Evolutionary conservation across 331 rosid genomes (phyloP).

Genomic region (Quercus tomentella): DNA sequence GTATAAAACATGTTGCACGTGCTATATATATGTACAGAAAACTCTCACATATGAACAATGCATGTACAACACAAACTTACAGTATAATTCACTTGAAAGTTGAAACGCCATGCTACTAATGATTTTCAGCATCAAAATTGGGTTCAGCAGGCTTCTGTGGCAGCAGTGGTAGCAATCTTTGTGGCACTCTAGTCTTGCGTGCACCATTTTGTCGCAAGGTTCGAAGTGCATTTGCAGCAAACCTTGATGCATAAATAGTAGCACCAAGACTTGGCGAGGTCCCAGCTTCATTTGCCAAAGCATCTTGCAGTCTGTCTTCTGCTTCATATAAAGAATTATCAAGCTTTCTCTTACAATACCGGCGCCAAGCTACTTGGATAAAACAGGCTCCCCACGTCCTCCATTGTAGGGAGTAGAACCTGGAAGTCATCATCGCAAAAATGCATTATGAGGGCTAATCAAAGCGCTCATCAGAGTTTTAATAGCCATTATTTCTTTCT

Average conservation of each 20-base stretch:
- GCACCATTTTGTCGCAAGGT: constrained; percentile 23
- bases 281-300: constrained; percentile 35
- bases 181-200: constrained; percentile 17
- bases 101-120: constrained; percentile 1
- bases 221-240: constrained; percentile 55
- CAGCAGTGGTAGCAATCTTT: constrained; percentile 36
- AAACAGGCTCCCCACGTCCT: constrained; percentile 43
- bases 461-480: no score
- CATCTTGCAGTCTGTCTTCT: constrained; percentile 42
- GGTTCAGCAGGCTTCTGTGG: constrained; percentile 74
- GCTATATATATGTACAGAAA: not conserved
- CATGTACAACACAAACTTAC: not conserved
- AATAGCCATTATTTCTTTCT: no score
- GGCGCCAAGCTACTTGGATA: constrained; percentile 85
- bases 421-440: constrained; percentile 18
- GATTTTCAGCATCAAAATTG: constrained; percentile 39
- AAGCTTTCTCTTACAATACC: constrained; percentile 40
- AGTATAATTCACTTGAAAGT: not conserved
- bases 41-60: not conserved
- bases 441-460: not conserved
- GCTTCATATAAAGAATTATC: constrained; percentile 28
- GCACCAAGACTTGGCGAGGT: constrained; percentile 54
- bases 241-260: constrained; percentile 55
- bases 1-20: not conserved
- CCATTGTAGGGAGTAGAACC: constrained; percentile 85